Evolutionary conservation across 345 rosid species (phyloP).

Genomic region (Capsella bursapastoris): DNA sequence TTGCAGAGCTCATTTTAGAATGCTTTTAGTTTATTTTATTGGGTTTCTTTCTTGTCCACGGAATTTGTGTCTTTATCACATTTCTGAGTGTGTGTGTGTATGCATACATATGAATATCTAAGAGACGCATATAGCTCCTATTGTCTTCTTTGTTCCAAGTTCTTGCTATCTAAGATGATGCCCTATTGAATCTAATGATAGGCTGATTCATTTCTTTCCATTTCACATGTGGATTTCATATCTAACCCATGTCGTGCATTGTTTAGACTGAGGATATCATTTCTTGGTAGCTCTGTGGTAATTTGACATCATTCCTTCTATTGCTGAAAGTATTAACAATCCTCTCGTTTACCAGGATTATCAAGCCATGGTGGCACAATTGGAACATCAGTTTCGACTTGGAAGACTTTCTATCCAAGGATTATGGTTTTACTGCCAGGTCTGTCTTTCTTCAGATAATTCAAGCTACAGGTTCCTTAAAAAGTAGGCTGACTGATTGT

Average conservation of each 20-base stretch:
- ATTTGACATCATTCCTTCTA: slow-evolving; percentile 12
- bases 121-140: background rate
- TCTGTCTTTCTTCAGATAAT: slow-evolving; percentile 40
- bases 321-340: slow-evolving; percentile 15
- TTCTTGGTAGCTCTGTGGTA: background rate
- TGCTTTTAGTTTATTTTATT: slow-evolving; percentile 5
- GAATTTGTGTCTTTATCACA: slow-evolving; percentile 16
- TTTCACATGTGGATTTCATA: slow-evolving; percentile 15
- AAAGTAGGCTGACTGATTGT: slow-evolving; percentile 35
- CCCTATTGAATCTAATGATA: background rate
- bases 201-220: slow-evolving; percentile 18
- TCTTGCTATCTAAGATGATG: slow-evolving; percentile 3
- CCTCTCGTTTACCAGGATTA: slow-evolving; percentile 65
- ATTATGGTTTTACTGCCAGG: slow-evolving; percentile 99
- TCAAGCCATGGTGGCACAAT: slow-evolving; percentile 94
- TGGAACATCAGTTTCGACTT: slow-evolving; percentile 96
- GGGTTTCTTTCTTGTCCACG: slow-evolving; percentile 31
- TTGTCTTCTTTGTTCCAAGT: slow-evolving; percentile 16
- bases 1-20: background rate
- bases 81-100: background rate
- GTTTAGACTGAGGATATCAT: slow-evolving; percentile 22
- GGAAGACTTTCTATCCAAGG: slow-evolving; percentile 97
- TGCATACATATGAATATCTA: background rate
- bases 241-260: slow-evolving; percentile 18
- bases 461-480: slow-evolving; percentile 2